Percentiles rank a stretch among this genome's conserved stretches.
Evolutionary conservation across 768 basidiomycete species (phyloP).

Genomic region (Russula sp.): DNA sequence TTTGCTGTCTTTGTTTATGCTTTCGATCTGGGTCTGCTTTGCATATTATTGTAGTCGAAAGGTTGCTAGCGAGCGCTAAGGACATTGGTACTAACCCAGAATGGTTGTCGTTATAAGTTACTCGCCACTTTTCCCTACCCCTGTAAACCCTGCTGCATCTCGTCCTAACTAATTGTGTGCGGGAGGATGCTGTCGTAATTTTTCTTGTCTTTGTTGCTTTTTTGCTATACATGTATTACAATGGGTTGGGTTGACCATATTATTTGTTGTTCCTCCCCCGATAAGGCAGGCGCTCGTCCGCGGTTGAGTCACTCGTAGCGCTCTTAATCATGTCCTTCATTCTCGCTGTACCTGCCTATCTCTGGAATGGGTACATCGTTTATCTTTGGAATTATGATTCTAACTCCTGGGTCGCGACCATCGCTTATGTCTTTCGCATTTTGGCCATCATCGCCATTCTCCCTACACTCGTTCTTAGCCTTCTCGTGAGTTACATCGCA

Average conservation of each 20-base stretch:
- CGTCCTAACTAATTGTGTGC: not conserved
- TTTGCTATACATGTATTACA: constrained; percentile 1
- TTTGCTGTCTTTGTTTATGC: constrained; percentile 17
- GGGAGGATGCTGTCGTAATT: not conserved
- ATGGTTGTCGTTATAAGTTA: not conserved
- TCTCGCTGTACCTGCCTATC: constrained; percentile 35
- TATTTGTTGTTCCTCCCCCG: not conserved
- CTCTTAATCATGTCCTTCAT: constrained; percentile 17
- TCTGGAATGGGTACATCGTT: constrained; percentile 58
- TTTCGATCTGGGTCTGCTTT: constrained; percentile 7
- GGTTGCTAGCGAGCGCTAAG: not conserved
- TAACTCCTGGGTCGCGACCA: constrained; percentile 60
- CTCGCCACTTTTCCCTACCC: not conserved
- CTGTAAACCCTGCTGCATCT: not conserved
- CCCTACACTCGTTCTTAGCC: constrained; percentile 53
- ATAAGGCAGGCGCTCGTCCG: not conserved
- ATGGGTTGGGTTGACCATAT: not conserved
- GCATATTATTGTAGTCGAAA: constrained; percentile 4
- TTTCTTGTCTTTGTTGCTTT: not conserved
- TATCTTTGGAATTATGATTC: constrained; percentile 60
- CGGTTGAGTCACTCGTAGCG: too few species aligned
- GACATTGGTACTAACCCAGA: not conserved
- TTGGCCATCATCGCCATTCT: constrained; percentile 48
- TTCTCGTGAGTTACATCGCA: constrained; percentile 46
- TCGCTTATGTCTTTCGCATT: constrained; percentile 58